phyloP scores from a whole-genome alignment of 495 filamentous ascomycete genomes.

The Hypoxylon subgilvum region DNA sequence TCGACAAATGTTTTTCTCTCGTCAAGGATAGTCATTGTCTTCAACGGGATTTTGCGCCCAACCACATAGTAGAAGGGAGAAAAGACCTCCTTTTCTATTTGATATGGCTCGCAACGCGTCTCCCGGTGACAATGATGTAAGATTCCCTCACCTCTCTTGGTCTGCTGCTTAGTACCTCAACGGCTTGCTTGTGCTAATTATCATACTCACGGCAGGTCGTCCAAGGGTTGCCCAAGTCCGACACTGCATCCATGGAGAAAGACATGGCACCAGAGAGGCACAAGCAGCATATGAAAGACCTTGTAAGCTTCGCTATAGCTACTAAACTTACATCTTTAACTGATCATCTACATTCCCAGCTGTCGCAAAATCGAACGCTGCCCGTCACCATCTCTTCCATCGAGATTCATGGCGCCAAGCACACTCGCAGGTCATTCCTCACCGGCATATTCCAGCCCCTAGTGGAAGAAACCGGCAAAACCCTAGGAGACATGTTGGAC shows the following conservation, averaged over 20 bases:
- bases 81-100: slow-evolving; percentile 5
- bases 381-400: slow-evolving; percentile 79
- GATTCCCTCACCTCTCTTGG: not conserved
- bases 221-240: slow-evolving; percentile 38
- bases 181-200: slow-evolving; percentile 13
- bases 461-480: slow-evolving; percentile 72
- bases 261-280: slow-evolving; percentile 25
- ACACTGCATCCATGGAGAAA: slow-evolving; percentile 33
- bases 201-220: slow-evolving; percentile 28
- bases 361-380: slow-evolving; percentile 75
- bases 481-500: slow-evolving; percentile 74
- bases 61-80: slow-evolving; percentile 4
- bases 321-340: not conserved
- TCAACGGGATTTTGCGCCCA: not conserved
- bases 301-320: slow-evolving; percentile 28
- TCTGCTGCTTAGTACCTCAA: not conserved
- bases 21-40: no score
- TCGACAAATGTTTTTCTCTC: no score
- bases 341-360: slow-evolving; percentile 44
- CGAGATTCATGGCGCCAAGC: slow-evolving; percentile 74
- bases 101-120: slow-evolving; percentile 33
- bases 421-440: slow-evolving; percentile 81
- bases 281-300: slow-evolving; percentile 33
- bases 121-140: slow-evolving; percentile 36
- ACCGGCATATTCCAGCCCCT: slow-evolving; percentile 78